Conservation (phyloP, 805 yeast genomes). For the Saturnispora hagleri region DNA sequence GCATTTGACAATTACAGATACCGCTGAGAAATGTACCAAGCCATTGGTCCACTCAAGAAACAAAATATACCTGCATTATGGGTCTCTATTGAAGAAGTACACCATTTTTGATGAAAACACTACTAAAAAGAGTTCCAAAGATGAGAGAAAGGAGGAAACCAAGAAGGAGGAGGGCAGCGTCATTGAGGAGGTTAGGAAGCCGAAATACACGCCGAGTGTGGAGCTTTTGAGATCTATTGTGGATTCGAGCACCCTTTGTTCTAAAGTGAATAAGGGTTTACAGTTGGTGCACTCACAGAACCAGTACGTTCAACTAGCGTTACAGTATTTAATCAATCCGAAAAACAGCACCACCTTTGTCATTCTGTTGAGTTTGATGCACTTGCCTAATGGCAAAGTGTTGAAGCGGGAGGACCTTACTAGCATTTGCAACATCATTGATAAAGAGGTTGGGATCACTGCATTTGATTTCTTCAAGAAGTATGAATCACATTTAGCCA, state of each 20-base stretch:
- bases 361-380: background rate
- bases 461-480: constrained; percentile 4
- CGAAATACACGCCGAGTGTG: constrained; percentile 1
- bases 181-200: background rate
- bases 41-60: background rate
- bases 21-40: background rate
- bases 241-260: background rate
- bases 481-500: background rate
- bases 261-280: background rate
- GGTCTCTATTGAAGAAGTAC: background rate
- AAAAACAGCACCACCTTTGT: background rate
- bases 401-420: background rate
- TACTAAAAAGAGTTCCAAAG: background rate
- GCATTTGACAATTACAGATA: constrained; percentile 2
- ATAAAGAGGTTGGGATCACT: background rate
- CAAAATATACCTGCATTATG: background rate
- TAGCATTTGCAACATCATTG: constrained; percentile 1
- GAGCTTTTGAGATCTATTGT: background rate
- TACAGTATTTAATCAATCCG: background rate
- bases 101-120: background rate
- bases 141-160: background rate
- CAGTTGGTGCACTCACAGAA: background rate
- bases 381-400: background rate
- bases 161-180: background rate
- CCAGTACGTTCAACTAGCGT: background rate